These are phyloP conservation scores for Buxus sempervirens DNA, from an alignment of 164 flowering plant genomes.

Conservation along the genomic window DNA sequence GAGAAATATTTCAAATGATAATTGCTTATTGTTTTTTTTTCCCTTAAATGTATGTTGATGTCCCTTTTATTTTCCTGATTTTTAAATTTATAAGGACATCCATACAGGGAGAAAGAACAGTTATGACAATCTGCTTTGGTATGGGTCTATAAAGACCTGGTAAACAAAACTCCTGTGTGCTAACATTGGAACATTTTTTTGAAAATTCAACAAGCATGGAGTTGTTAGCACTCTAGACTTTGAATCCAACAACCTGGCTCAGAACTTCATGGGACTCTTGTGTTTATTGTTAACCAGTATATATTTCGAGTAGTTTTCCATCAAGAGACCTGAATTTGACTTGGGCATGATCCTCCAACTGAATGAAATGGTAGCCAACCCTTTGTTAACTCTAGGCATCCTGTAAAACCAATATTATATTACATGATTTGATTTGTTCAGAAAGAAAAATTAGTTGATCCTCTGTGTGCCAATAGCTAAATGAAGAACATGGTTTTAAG, in stretches of 20 bases:
- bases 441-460: neutral
- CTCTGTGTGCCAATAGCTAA: neutral
- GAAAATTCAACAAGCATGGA: neutral
- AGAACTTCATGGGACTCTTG: no score
- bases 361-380: neutral
- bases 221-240: no score
- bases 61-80: neutral
- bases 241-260: no score
- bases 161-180: neutral
- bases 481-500: no score
- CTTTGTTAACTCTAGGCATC: neutral
- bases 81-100: neutral
- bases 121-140: neutral
- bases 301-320: neutral
- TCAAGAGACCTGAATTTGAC: neutral
- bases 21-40: neutral
- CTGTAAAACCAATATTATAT: no score
- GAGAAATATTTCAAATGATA: neutral
- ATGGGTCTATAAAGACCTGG: neutral
- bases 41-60: neutral
- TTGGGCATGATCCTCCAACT: neutral
- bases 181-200: no score
- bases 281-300: no score
- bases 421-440: no score
- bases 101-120: no score